Evolutionary conservation across 805 yeast species (phyloP).

Genomic region (Yarrowia phangngaensis): DNA sequence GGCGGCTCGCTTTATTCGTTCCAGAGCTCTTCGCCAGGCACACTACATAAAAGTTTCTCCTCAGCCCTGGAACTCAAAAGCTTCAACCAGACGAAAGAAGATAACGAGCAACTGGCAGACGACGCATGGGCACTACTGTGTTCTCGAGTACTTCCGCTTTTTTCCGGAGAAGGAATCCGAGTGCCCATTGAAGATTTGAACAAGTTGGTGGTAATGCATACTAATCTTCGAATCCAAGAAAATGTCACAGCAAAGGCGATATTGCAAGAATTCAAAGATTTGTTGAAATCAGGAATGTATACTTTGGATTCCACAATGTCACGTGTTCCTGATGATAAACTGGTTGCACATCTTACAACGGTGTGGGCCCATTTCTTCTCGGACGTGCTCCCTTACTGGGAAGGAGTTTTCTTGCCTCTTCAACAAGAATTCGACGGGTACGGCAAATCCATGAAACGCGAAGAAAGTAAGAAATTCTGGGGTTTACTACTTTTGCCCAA

Average conservation of each 20-base stretch:
- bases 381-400: slow-evolving; percentile 54
- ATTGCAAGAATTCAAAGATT: slow-evolving; percentile 46
- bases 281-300: slow-evolving; percentile 45
- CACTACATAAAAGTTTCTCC: slow-evolving; percentile 33
- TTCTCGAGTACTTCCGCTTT: slow-evolving; percentile 46
- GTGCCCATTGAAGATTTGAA: slow-evolving; percentile 58
- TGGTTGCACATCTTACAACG: slow-evolving; percentile 38
- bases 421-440: slow-evolving; percentile 49
- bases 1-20: slow-evolving; percentile 43
- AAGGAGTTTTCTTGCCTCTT: slow-evolving; percentile 60
- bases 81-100: slow-evolving; percentile 34
- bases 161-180: slow-evolving; percentile 47
- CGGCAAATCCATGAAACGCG: slow-evolving; percentile 42
- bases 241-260: slow-evolving; percentile 42
- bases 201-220: slow-evolving; percentile 45
- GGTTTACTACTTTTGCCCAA: slow-evolving; percentile 32
- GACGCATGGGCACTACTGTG: slow-evolving; percentile 51
- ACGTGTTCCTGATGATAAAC: slow-evolving; percentile 35
- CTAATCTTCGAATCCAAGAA: slow-evolving; percentile 42
- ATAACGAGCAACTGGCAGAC: slow-evolving; percentile 42
- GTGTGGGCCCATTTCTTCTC: slow-evolving; percentile 58
- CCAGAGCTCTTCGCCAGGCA: slow-evolving; percentile 40
- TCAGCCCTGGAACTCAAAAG: slow-evolving; percentile 37
- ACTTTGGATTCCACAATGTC: slow-evolving; percentile 30
- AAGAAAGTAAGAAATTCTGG: slow-evolving; percentile 43